Evolutionary conservation across 2,329 filamentous ascomycete species (phyloP).

Genomic region (Ustilaginoidea virens): DNA sequence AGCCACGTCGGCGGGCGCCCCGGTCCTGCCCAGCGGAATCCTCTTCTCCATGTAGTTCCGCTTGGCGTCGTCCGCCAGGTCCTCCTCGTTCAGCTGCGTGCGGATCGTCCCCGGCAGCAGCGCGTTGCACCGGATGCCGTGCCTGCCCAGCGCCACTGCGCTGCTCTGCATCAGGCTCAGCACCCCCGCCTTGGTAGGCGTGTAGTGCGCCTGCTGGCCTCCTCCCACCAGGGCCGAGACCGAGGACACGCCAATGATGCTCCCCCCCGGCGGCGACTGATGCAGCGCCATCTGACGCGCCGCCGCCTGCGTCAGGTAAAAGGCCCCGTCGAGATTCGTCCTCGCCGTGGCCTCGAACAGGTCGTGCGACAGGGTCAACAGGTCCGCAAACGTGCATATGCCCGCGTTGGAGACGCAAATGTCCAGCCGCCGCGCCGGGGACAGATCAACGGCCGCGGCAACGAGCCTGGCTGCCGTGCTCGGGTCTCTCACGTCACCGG

Average conservation of each 20-base stretch:
- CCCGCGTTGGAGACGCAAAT: conserved; percentile 83
- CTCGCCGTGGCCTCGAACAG: conserved; percentile 57
- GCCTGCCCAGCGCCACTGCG: conserved; percentile 61
- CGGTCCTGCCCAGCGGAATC: conserved; percentile 65
- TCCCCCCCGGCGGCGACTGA: conserved; percentile 52
- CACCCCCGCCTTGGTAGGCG: conserved; percentile 75
- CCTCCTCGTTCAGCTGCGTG: conserved; percentile 73
- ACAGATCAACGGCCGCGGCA: conserved; percentile 41
- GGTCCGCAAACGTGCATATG: conserved; percentile 77
- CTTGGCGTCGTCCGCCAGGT: conserved; percentile 60
- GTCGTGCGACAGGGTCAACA: conserved; percentile 56
- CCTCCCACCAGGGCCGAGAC: conserved; percentile 67
- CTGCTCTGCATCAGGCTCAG: conserved; percentile 70
- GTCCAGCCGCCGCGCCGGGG: conserved; percentile 41
- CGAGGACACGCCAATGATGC: conserved; percentile 62
- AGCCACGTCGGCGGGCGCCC: conserved; percentile 56
- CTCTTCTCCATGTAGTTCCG: conserved; percentile 63
- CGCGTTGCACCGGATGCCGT: conserved; percentile 71
- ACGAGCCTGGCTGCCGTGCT: conserved; percentile 58
- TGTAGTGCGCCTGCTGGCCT: conserved; percentile 69
- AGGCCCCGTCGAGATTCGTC: conserved; percentile 79
- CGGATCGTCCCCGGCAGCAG: conserved; percentile 69
- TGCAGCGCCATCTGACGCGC: conserved; percentile 61
- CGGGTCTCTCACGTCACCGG: conserved; percentile 64
- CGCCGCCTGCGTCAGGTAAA: conserved; percentile 74